Evolutionary conservation across 176 grass and related monocot species (phyloP).

Genomic region (Cenchrus purpureus): DNA sequence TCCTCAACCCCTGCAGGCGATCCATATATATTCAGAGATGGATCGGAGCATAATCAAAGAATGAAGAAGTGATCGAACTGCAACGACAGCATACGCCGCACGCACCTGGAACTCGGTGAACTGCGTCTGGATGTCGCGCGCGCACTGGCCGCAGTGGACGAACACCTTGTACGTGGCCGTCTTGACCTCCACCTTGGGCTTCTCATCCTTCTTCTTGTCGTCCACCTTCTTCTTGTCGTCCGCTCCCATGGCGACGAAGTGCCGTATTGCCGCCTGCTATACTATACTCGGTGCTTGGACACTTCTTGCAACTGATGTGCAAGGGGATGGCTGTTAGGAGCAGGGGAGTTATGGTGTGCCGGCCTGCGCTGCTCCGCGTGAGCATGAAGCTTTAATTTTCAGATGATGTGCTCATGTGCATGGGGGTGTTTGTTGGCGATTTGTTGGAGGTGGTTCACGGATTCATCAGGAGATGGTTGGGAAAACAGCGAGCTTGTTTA

Average conservation of each 20-base stretch:
- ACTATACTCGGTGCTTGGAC: neutral
- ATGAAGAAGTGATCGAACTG: too few species aligned
- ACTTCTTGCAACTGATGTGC: neutral
- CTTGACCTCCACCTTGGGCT: slow-evolving; percentile 44
- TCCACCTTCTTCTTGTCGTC: too few species aligned
- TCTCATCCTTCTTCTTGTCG: slow-evolving; percentile 11
- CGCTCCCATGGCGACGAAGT: too few species aligned
- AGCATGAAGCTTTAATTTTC: neutral
- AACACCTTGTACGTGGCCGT: slow-evolving; percentile 73
- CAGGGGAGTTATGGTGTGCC: neutral
- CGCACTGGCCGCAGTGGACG: slow-evolving; percentile 78
- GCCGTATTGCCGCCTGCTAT: neutral
- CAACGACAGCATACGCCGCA: too few species aligned
- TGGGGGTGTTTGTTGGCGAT: slow-evolving; percentile 51
- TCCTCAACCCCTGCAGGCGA: slow-evolving; percentile 63
- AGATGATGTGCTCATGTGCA: neutral
- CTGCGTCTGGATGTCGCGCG: slow-evolving; percentile 48
- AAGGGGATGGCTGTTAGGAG: neutral
- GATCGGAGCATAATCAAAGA: too few species aligned
- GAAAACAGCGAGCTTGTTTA: neutral
- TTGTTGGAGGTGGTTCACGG: slow-evolving; percentile 74
- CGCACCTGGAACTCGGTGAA: slow-evolving; percentile 62
- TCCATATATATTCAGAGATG: neutral
- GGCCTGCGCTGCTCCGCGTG: neutral
- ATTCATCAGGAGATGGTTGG: slow-evolving; percentile 29